phyloP scores from a whole-genome alignment of 2,329 filamentous ascomycete species.

The Ophiobolus disseminans region DNA sequence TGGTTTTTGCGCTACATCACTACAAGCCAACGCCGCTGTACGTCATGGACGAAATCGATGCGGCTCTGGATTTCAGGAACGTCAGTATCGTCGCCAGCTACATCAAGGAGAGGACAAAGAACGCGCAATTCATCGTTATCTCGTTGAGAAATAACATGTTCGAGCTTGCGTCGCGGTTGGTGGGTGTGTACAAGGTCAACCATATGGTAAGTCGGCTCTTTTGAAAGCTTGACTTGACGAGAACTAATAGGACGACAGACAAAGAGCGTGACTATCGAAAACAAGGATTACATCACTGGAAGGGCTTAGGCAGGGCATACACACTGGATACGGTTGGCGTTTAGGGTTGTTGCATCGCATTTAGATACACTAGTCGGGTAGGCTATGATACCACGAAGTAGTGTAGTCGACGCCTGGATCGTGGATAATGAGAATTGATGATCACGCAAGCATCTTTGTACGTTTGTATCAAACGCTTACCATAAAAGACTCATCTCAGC shows the following conservation, averaged over 20 bases:
- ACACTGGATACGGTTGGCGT: slow-evolving; percentile 12
- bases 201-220: slow-evolving; percentile 71
- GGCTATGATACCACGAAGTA: neutral
- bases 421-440: no score
- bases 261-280: slow-evolving; percentile 61
- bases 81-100: slow-evolving; percentile 98
- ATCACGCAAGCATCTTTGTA: no score
- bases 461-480: no score
- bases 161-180: slow-evolving; percentile 90
- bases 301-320: slow-evolving; percentile 16
- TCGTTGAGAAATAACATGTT: slow-evolving; percentile 99
- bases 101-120: slow-evolving; percentile 99
- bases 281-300: slow-evolving; percentile 54
- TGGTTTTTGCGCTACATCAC: slow-evolving; percentile 98
- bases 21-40: slow-evolving; percentile 98
- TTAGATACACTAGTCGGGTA: neutral
- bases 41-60: slow-evolving; percentile 99
- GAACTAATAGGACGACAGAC: slow-evolving; percentile 50
- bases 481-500: no score
- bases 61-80: slow-evolving; percentile 95
- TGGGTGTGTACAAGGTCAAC: slow-evolving; percentile 99
- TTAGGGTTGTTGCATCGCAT: neutral
- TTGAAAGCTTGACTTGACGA: neutral
- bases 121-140: slow-evolving; percentile 98
- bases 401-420: neutral